phyloP scores from a whole-genome alignment of 1,284 basidiomycete species.

The Cryptococcus depauperatus region DNA sequence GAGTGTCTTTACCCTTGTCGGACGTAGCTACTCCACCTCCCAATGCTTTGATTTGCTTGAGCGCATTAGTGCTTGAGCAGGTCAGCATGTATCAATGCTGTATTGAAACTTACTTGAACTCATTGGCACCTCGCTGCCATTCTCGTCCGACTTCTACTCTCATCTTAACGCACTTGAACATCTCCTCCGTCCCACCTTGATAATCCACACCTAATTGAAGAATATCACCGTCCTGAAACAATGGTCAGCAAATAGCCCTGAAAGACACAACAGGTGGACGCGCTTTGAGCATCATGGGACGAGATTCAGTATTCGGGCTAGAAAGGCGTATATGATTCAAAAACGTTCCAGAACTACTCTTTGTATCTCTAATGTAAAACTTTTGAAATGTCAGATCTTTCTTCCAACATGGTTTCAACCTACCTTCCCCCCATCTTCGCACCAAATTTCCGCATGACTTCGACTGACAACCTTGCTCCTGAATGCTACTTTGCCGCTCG shows the following conservation, averaged over 20 bases:
- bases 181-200: conserved; percentile 94
- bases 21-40: conserved; percentile 22
- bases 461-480: conserved; percentile 92
- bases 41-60: conserved; percentile 40
- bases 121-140: conserved; percentile 81
- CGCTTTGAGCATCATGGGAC: conserved; percentile 65
- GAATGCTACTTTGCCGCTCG: conserved; percentile 82
- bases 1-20: conserved; percentile 17
- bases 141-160: conserved; percentile 76
- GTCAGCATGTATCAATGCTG: conserved; percentile 3
- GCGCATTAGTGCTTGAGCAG: conserved; percentile 34
- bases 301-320: conserved; percentile 70
- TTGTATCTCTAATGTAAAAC: conserved; percentile 88
- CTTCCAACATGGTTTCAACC: conserved; percentile 11
- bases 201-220: conserved; percentile 96
- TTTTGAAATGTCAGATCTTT: conserved; percentile 24
- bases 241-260: background rate
- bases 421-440: conserved; percentile 51
- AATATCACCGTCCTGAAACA: conserved; percentile 74
- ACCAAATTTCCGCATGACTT: conserved; percentile 92
- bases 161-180: conserved; percentile 97
- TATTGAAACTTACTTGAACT: conserved; percentile 71
- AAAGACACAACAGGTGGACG: conserved; percentile 4
- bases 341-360: conserved; percentile 86
- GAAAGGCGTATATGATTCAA: conserved; percentile 88